Percentiles rank a stretch among this genome's conserved stretches.
These are phyloP conservation scores for Aurifilum marmelostoma DNA, from an alignment of 2,329 filamentous ascomycete species.

Conservation along the genomic window DNA sequence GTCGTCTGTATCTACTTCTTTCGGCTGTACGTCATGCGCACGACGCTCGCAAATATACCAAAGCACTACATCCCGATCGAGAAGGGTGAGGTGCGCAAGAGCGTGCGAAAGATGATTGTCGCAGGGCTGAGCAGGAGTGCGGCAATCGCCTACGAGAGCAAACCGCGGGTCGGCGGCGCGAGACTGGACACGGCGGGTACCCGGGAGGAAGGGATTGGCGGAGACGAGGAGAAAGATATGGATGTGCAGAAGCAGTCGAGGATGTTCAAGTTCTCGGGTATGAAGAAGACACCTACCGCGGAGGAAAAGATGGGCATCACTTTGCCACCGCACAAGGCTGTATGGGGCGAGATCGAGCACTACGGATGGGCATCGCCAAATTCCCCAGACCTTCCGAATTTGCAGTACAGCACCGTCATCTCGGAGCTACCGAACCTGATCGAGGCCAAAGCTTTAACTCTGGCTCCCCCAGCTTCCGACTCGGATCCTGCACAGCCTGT, in stretches of 20 bases:
- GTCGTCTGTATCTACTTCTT: slow-evolving; percentile 78
- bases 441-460: slow-evolving; percentile 88
- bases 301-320: slow-evolving; percentile 47
- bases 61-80: slow-evolving; percentile 86
- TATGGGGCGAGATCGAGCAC: slow-evolving; percentile 86
- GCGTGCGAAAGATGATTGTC: slow-evolving; percentile 75
- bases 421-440: slow-evolving; percentile 86
- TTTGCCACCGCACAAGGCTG: slow-evolving; percentile 54
- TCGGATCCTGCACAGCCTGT: slow-evolving; percentile 43
- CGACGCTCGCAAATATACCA: slow-evolving; percentile 78
- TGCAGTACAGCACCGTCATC: slow-evolving; percentile 84
- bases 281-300: slow-evolving; percentile 43
- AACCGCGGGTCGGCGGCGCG: slow-evolving; percentile 60
- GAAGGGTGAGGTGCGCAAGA: slow-evolving; percentile 76
- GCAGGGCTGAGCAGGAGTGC: slow-evolving; percentile 76
- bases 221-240: slow-evolving; percentile 10
- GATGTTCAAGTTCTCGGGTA: slow-evolving; percentile 33
- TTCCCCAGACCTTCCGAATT: slow-evolving; percentile 71
- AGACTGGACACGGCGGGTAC: slow-evolving; percentile 31
- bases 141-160: slow-evolving; percentile 76
- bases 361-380: slow-evolving; percentile 85
- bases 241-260: slow-evolving; percentile 26
- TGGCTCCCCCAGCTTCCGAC: slow-evolving; percentile 64
- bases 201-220: slow-evolving; percentile 17
- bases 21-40: slow-evolving; percentile 85